phyloP scores from a whole-genome alignment of 2,329 filamentous ascomycete species.

The Huntiella savannae region DNA sequence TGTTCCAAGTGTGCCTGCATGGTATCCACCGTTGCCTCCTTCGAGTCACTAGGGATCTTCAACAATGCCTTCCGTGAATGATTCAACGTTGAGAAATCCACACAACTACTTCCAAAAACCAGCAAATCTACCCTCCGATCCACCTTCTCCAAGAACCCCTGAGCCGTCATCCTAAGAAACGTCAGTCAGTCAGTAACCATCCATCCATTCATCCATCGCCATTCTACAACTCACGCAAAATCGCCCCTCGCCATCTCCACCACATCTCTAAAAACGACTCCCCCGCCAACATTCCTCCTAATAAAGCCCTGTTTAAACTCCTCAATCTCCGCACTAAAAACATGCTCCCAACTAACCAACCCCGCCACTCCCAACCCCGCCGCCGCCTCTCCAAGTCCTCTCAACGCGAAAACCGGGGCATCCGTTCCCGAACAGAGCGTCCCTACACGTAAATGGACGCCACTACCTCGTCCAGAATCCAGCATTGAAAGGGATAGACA shows the following conservation, averaged over 20 bases:
- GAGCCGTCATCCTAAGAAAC: conserved; percentile 38
- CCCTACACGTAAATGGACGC: conserved; percentile 27
- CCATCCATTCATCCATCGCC: background rate
- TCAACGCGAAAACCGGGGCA: conserved; percentile 47
- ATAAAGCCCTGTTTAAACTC: conserved; percentile 47
- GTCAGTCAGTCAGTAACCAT: background rate
- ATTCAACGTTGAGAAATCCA: conserved; percentile 55
- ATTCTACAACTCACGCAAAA: conserved; percentile 25
- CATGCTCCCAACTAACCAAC: conserved; percentile 29
- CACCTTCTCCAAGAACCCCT: conserved; percentile 38
- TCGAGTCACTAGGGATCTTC: background rate
- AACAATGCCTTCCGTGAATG: conserved; percentile 22
- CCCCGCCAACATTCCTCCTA: conserved; percentile 32
- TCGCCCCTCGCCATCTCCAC: conserved; percentile 28
- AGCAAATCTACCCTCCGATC: conserved; percentile 43
- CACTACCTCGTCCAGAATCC: background rate
- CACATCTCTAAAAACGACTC: conserved; percentile 38
- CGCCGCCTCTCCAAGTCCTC: conserved; percentile 31
- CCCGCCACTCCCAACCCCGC: conserved; percentile 16
- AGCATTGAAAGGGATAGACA: too few relatives aligned
- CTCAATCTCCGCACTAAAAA: conserved; percentile 45
- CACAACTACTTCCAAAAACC: conserved; percentile 55
- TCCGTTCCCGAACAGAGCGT: conserved; percentile 71
- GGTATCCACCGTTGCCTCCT: conserved; percentile 27
- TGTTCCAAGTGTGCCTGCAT: conserved; percentile 24